Conservation (phyloP, 176 grass and related monocot species). For the Dendrocalamus sinicus region DNA sequence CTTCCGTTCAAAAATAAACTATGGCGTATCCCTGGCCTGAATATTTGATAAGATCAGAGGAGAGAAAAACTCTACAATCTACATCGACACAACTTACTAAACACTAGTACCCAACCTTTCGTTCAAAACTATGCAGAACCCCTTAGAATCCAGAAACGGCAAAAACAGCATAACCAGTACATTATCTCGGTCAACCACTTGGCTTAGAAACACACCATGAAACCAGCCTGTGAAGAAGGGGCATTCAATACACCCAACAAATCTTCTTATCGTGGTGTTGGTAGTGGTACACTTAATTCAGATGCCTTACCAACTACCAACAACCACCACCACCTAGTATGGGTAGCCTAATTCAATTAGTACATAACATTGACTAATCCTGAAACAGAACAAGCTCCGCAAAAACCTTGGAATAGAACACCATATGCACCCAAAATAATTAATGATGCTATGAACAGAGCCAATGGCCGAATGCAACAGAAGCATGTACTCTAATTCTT, state of each 20-base stretch:
- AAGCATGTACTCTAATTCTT: neutral
- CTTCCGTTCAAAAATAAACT: constrained; percentile 25
- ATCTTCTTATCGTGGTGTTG: neutral
- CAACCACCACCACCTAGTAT: neutral
- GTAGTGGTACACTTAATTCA: constrained; percentile 12
- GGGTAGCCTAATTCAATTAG: constrained; percentile 1
- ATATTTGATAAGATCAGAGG: neutral
- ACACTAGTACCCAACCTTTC: neutral
- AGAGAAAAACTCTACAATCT: constrained; percentile 16
- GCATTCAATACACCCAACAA: neutral
- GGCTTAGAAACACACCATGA: neutral
- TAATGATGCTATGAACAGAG: constrained; percentile 5
- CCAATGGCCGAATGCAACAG: neutral
- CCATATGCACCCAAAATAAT: neutral
- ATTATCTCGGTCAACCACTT: neutral
- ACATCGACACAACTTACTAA: constrained; percentile 15
- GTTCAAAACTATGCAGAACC: neutral
- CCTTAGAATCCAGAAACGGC: constrained; percentile 2
- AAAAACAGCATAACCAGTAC: neutral
- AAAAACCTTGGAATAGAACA: neutral
- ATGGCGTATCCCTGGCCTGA: neutral
- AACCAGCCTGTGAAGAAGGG: neutral
- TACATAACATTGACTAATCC: constrained; percentile 14
- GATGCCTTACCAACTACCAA: neutral
- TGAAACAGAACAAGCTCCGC: neutral